Base-by-base conservation (phyloP, 140 eudicot genomes). In the Stevia rebaudiana region DNA sequence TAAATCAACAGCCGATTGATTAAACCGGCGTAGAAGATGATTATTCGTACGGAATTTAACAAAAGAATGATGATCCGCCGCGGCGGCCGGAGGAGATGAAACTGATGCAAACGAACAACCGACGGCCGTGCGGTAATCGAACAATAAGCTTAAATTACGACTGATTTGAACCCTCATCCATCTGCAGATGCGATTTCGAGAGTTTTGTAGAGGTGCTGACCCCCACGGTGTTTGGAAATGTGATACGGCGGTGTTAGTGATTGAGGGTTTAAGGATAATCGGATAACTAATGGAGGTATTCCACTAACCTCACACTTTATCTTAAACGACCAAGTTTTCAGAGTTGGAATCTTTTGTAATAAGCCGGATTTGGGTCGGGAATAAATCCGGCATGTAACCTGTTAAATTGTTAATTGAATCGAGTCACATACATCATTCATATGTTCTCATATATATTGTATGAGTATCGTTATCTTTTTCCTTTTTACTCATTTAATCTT, bases 111-210 rank as follows among this genome's bases (percentile, higher is more conserved):
- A 37, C 1, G 73, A 40, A 53, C 36, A 43, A 18, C 10, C 16
- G 16, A 30, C 18, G 48, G 33, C 7, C 11, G 25, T 56, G 51
- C 71, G 57, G 21, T 31, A 53, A 62, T 9, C 51, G 5, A 43
- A 75, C 61, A 70, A 42, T 75, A 42, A 33, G 22, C 18, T 53
- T 31, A 61, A 43, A 52, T 75, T 64, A 58, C 59, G 68, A 51
- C 54, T 12, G 41, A 69, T 17, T 22, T 58, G 68, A 76, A 58
- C 43, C 65, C 46, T 76, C 81, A 76, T 76, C 64, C 81, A 76
- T 76, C 69, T 48, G 80, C 31, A 48, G 8, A 49, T 21, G 25
- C 16, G 59, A 33, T 22, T 48, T 11, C 13, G 67, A 19, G 11
- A 49, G 18, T 7, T 47, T 11, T 40, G 4, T 11, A 11, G 51